These are phyloP conservation scores for Brassica incana DNA, from an alignment of 345 rosid genomes.

Conservation along the genomic window DNA sequence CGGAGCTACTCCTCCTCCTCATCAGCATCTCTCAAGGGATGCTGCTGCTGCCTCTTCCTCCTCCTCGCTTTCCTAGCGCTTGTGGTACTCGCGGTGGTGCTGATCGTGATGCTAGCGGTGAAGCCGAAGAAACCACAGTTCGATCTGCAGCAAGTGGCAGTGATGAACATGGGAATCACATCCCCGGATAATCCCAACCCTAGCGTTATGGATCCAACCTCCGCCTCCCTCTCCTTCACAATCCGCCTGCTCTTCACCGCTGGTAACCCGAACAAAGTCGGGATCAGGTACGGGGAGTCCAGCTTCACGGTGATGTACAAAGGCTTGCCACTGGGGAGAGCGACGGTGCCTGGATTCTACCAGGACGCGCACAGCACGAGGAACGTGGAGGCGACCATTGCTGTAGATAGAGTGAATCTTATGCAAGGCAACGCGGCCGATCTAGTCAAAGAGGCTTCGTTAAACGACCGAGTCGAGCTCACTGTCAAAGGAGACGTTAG, in stretches of 20 bases:
- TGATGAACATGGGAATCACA: conserved; percentile 84
- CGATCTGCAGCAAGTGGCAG: conserved; percentile 96
- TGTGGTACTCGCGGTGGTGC: conserved; percentile 66
- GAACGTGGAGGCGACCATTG: conserved; percentile 74
- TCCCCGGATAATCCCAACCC: conserved; percentile 44
- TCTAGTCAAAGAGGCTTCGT: conserved; percentile 76
- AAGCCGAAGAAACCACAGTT: conserved; percentile 98
- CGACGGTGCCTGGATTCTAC: conserved; percentile 84
- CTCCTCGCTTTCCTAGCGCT: conserved; percentile 83
- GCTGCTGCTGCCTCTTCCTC: conserved; percentile 96
- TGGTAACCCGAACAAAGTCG: conserved; percentile 94
- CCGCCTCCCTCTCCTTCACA: conserved; percentile 70
- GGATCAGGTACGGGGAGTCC: conserved; percentile 95
- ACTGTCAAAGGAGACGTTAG: conserved; percentile 79
- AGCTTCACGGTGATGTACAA: conserved; percentile 92
- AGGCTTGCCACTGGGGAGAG: conserved; percentile 88
- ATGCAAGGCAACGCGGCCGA: conserved; percentile 83
- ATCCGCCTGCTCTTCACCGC: conserved; percentile 85
- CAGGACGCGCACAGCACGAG: conserved; percentile 79
- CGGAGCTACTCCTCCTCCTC: conserved; percentile 59
- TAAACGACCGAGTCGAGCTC: conserved; percentile 85
- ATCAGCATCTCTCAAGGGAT: conserved; percentile 85
- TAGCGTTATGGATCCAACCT: conserved; percentile 46
- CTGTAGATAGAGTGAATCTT: conserved; percentile 79
- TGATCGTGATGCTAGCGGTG: conserved; percentile 78